Conservation (phyloP, 306 rosid genomes). For the Mimosa bimucronata region DNA sequence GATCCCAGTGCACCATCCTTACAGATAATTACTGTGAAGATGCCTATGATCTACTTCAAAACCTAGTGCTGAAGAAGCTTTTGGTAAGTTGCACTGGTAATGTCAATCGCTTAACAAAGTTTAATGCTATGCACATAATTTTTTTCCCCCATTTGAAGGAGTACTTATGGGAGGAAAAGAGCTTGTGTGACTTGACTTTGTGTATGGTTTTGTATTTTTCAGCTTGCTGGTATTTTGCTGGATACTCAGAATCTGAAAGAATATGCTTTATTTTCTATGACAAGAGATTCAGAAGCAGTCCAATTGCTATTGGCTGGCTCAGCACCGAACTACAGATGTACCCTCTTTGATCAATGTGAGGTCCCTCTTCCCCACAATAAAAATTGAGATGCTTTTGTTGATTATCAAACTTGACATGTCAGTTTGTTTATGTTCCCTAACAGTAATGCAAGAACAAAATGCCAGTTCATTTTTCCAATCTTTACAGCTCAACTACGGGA, state of each 20-base stretch:
- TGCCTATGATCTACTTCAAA: conserved; percentile 86
- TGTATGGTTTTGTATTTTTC: conserved; percentile 37
- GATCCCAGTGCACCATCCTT: conserved; percentile 83
- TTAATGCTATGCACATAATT: background rate
- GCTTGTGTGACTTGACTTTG: conserved; percentile 16
- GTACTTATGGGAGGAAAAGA: conserved; percentile 4
- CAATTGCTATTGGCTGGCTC: conserved; percentile 79
- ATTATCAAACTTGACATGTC: conserved; percentile 20
- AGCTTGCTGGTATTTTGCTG: conserved; percentile 87
- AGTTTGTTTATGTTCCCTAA: conserved; percentile 33
- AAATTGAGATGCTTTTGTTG: conserved; percentile 26
- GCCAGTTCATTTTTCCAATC: conserved; percentile 62
- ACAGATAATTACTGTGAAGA: conserved; percentile 90
- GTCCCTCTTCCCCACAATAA: conserved; percentile 19
- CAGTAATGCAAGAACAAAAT: conserved; percentile 73
- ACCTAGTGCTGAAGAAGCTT: conserved; percentile 72
- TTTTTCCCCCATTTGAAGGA: background rate
- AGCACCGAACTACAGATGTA: conserved; percentile 61
- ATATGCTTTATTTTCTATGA: conserved; percentile 56
- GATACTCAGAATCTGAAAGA: conserved; percentile 76
- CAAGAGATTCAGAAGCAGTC: conserved; percentile 94
- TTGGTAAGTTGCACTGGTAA: conserved; percentile 53
- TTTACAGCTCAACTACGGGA: conserved; percentile 64
- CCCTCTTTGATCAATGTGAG: conserved; percentile 73
- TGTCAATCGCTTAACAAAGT: background rate